These are phyloP conservation scores for Dictyostelium capitatum DNA, from an alignment of 78 protist genomes.

Conservation along the genomic window DNA sequence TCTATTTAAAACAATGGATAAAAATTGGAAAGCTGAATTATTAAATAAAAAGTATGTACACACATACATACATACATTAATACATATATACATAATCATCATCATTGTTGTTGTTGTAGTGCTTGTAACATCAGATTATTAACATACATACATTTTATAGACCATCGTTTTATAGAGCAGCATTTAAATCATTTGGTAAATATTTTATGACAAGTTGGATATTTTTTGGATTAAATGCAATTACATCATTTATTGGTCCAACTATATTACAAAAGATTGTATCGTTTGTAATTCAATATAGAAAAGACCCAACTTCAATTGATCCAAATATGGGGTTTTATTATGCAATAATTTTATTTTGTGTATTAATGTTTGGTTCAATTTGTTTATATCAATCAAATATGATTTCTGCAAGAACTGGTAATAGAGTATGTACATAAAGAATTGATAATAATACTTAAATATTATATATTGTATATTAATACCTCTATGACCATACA, in stretches of 20 bases:
- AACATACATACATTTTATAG: not conserved
- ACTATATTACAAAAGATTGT: conserved; percentile 12
- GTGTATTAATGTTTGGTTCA: conserved; percentile 29
- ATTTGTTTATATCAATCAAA: conserved; percentile 44
- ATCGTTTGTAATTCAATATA: not conserved
- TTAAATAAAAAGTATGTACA: conserved; percentile 8
- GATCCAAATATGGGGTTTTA: conserved; percentile 30
- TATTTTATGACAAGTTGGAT: not conserved
- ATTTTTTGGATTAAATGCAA: conserved; percentile 2
- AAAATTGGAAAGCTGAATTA: conserved; percentile 35
- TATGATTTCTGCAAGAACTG: conserved; percentile 56
- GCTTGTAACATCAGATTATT: too few species aligned
- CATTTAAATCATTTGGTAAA: conserved; percentile 42
- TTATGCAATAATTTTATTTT: conserved; percentile 26
- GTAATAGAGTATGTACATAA: conserved; percentile 35
- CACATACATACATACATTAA: not conserved
- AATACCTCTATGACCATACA: not conserved
- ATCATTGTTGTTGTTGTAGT: not conserved
- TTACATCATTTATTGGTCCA: conserved; percentile 49
- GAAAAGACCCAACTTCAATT: not conserved
- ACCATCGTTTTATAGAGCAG: conserved; percentile 24
- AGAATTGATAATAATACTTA: not conserved
- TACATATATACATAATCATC: not conserved
- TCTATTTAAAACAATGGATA: not conserved
- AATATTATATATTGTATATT: too few species aligned